These are phyloP conservation scores for Moricandia moricandioides DNA, from an alignment of 345 rosid genomes.

Conservation along the genomic window DNA sequence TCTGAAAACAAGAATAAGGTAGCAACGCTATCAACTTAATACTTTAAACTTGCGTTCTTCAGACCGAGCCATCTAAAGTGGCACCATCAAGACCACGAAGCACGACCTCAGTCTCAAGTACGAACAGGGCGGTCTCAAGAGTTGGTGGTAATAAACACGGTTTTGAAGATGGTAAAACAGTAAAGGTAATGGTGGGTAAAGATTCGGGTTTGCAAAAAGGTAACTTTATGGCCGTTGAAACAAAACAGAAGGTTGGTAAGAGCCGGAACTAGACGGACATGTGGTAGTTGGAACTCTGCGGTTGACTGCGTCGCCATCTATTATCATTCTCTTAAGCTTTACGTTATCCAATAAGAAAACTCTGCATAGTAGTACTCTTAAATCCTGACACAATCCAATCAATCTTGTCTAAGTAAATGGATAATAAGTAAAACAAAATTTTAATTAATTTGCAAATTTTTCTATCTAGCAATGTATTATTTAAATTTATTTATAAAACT, in stretches of 20 bases:
- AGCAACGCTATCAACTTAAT: background rate
- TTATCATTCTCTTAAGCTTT: constrained; percentile 4
- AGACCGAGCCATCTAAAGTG: constrained; percentile 19
- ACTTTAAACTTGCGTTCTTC: constrained; percentile 4
- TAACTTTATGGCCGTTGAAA: constrained; percentile 13
- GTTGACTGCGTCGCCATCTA: background rate
- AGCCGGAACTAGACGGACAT: background rate
- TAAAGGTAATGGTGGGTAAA: constrained; percentile 9
- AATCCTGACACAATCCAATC: background rate
- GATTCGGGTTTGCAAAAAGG: constrained; percentile 12
- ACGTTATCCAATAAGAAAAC: constrained; percentile 2
- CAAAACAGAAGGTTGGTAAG: constrained; percentile 3
- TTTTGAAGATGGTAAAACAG: constrained; percentile 12
- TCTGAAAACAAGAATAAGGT: background rate
- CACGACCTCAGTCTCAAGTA: background rate
- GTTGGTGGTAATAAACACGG: constrained; percentile 12
- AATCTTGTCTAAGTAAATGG: background rate
- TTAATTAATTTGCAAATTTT: background rate
- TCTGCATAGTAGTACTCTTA: background rate
- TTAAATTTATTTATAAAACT: too few species aligned
- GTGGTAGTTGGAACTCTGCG: background rate
- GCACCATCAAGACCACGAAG: constrained; percentile 15
- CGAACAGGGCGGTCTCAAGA: constrained; percentile 1
- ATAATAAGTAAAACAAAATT: background rate
- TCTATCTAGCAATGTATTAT: background rate